phyloP scores from a whole-genome alignment of 2,329 filamentous ascomycete species.

The Lasiodiplodia citricola region DNA sequence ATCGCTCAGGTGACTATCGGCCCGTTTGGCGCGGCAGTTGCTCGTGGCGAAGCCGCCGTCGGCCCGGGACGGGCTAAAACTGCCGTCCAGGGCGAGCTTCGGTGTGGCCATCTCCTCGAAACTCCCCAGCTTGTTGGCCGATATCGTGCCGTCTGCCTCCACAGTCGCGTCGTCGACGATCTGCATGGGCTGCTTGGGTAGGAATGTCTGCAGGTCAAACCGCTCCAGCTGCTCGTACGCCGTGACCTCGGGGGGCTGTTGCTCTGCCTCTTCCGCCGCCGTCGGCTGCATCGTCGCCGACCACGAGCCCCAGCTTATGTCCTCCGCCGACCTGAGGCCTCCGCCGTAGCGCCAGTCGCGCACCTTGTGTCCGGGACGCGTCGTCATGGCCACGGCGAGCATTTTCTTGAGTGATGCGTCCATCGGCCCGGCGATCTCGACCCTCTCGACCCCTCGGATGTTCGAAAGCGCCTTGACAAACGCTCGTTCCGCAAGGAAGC shows the following conservation, averaged over 20 bases:
- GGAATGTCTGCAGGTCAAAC: neutral
- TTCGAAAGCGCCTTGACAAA: slow-evolving; percentile 31
- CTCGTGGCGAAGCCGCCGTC: neutral
- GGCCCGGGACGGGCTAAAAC: neutral
- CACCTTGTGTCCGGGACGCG: neutral
- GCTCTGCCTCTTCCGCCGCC: neutral
- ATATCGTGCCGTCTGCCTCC: neutral
- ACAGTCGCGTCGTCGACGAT: neutral
- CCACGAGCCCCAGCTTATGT: slow-evolving; percentile 14
- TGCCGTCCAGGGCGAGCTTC: neutral
- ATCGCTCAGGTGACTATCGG: neutral
- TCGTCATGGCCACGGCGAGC: slow-evolving; percentile 20
- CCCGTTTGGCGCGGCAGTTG: neutral
- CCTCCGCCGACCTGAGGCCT: neutral
- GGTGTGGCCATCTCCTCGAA: neutral
- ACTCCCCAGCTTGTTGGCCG: neutral
- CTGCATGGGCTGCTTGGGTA: neutral
- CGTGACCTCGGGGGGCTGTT: neutral
- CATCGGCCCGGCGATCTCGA: slow-evolving; percentile 26
- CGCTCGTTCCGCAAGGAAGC: slow-evolving; percentile 28
- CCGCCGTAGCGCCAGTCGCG: slow-evolving; percentile 10
- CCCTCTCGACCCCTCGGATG: slow-evolving; percentile 30
- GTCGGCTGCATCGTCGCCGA: neutral
- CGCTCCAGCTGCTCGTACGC: neutral
- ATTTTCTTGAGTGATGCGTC: slow-evolving; percentile 2